Evolutionary conservation across 257 asterid genomes (phyloP), one percentile per base, ranked within the genome.

Genomic region (Solanum peruvianum): DNA sequence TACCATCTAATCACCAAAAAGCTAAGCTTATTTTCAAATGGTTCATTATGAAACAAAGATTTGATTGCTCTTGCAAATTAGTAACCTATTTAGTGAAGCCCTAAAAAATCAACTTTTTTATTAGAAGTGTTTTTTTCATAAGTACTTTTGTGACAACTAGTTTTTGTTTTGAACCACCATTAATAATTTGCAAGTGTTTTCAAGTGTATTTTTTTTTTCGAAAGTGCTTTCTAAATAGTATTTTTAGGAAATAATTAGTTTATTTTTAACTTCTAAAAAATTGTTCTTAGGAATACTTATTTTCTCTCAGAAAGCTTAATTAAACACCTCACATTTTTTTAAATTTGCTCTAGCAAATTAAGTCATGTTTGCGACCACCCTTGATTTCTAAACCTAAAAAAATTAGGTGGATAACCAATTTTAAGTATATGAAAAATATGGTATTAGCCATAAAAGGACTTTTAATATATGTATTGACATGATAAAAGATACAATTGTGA

Each of bases 1-100:
- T 86, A 47, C 87, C 81, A 86, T 62, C 86, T 87, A 72, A 89
- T 87, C 90, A 89, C 85, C 87, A 27, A 84, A 89, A 89, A 87
- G 82, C 49, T 86, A 39, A 31, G 78, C 80, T 86, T 42, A 88
- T 62, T 87, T 87, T 89, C 80, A 80, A 66, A 81, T 77, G 60
- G 37, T 14, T 70, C 89, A 75, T 89, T 49, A 66, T 82, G 56
- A 64, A 56, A 85, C 31, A 84, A 41, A 64, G 64, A 41, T 66
- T 84, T 37, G 15, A 13, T 42, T 78, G 25, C 25, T 77, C 84
- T 76, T 35, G 25, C 27, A 71, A 18, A 71, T 71, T 58, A 20
- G 25, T 9, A 71, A 16, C 33, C 25, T 31, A 33, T 33, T 0
- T 15, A 8, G 77, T 8, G 3, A 70, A 33, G 39, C 7, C 35